Evolutionary conservation across 1,139 yeast genomes (phyloP).

Genomic region (Lodderomyces elongisporus): DNA sequence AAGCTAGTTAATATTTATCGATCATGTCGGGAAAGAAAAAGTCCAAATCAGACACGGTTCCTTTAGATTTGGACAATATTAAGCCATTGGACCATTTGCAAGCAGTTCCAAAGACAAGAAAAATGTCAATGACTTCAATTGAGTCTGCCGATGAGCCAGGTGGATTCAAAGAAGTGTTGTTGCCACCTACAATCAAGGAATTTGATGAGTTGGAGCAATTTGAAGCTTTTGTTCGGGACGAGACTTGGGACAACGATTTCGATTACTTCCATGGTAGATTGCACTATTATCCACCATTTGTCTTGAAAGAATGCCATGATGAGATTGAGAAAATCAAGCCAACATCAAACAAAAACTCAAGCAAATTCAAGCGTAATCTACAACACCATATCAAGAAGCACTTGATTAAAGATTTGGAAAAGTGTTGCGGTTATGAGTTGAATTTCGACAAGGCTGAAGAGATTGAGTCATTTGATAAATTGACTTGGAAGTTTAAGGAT

Average conservation of each 20-base stretch:
- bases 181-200: constrained; percentile 40
- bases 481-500: constrained; percentile 54
- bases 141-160: constrained; percentile 30
- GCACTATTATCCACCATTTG: constrained; percentile 68
- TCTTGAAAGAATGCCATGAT: constrained; percentile 60
- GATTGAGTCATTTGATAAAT: constrained; percentile 39
- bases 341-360: constrained; percentile 65
- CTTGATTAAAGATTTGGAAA: constrained; percentile 59
- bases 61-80: constrained; percentile 34
- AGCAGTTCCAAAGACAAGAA: constrained; percentile 35
- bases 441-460: constrained; percentile 48
- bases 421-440: constrained; percentile 54
- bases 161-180: constrained; percentile 25
- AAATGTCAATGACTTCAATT: constrained; percentile 26
- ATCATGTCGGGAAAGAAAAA: constrained; percentile 14
- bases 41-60: constrained; percentile 12
- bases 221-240: constrained; percentile 62
- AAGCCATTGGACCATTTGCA: constrained; percentile 37
- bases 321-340: constrained; percentile 71
- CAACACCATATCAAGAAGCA: constrained; percentile 74
- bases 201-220: constrained; percentile 64
- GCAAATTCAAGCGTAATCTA: constrained; percentile 67
- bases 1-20: too few species aligned
- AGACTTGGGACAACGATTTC: constrained; percentile 71
- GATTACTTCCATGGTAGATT: constrained; percentile 65